Evolutionary conservation across 306 rosid species (phyloP), one percentile per base, ranked within the genome.

Genomic region (Cyclanthera cordifolia): DNA sequence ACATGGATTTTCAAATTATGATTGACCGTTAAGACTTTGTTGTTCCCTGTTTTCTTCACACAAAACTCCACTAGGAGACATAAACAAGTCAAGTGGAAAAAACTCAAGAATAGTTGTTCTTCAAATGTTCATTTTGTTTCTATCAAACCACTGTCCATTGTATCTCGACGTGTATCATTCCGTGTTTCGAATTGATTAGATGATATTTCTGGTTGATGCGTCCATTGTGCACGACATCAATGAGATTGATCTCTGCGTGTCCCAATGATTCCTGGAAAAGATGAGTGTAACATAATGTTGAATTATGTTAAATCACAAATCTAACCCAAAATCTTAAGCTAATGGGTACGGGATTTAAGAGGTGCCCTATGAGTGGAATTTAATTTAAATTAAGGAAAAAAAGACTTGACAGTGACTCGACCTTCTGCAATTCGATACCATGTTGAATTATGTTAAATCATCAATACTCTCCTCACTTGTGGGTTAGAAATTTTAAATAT

Each of bases 111-210:
- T n/a, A 57, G 65, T 3, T 57, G 23, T 30, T 30, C 5, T 10
- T 1, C 12, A 11, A 8, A 34, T 16, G 15, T 34, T 59, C 67
- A 11, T 37, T 61, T 49, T 28, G 43, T 51, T 34, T 46, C 30
- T 83, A 77, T 64, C 53, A 87, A 77, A 79, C 77, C 75, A 78
- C 79, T 43, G 73, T 84, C 97, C 97, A 92, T 61, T 81, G 58
- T 19, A 89, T 79, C 77, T 92, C 95, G 72, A 85, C 73, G 72
- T 85, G 96, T n/a, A 92, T 80, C 71, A 60, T 84, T 34, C 96
- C 96, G 71, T 92, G 84, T 78, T 52, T 85, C 16, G 98, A 93
- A 72, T 93, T 80, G 56, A 85, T 93, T 27, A 93, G 81, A 77
- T 93, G 79, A 74, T 77, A 90, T 57, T 84, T 82, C 56, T 90